Evolutionary conservation across 2,329 filamentous ascomycete species (phyloP).

Genomic region (Sporothrix protearum): DNA sequence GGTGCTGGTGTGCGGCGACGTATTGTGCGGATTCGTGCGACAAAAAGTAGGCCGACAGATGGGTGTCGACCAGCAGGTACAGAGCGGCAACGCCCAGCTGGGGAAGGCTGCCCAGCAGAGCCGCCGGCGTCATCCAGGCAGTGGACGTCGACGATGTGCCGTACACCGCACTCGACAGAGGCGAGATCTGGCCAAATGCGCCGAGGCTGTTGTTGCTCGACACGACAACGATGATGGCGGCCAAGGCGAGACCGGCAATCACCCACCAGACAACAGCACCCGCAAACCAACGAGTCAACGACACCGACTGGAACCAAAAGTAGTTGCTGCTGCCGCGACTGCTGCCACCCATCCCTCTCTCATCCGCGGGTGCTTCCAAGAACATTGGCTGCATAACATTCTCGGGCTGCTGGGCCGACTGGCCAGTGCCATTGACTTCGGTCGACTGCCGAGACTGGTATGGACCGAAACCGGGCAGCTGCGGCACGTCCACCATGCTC

Average conservation of each 20-base stretch:
- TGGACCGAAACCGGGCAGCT: conserved; percentile 30
- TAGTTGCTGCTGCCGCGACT: conserved; percentile 32
- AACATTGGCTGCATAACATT: conserved; percentile 22
- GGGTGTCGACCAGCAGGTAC: conserved; percentile 47
- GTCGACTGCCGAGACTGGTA: neutral
- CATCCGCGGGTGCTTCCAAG: conserved; percentile 26
- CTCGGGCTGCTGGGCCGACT: neutral
- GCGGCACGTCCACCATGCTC: conserved; percentile 43
- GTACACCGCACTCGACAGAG: conserved; percentile 36
- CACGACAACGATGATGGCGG: conserved; percentile 40
- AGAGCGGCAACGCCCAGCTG: conserved; percentile 48
- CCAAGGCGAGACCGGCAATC: conserved; percentile 39
- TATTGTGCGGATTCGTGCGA: conserved; percentile 49
- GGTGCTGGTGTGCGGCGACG: conserved; percentile 4
- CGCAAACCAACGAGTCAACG: conserved; percentile 43
- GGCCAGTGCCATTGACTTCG: neutral
- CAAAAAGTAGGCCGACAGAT: conserved; percentile 48
- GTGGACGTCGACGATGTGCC: conserved; percentile 26
- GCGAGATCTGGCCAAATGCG: conserved; percentile 40
- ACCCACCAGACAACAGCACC: conserved; percentile 41
- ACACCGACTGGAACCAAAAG: conserved; percentile 47
- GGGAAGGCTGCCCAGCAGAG: conserved; percentile 45
- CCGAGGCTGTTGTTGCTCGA: conserved; percentile 34
- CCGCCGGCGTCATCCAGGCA: conserved; percentile 32
- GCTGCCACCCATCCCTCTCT: conserved; percentile 22